Percentiles rank a stretch among this genome's conserved stretches.
Conservation (phyloP, 805 yeast genomes). For the Cyberlindnera sargentensis region DNA sequence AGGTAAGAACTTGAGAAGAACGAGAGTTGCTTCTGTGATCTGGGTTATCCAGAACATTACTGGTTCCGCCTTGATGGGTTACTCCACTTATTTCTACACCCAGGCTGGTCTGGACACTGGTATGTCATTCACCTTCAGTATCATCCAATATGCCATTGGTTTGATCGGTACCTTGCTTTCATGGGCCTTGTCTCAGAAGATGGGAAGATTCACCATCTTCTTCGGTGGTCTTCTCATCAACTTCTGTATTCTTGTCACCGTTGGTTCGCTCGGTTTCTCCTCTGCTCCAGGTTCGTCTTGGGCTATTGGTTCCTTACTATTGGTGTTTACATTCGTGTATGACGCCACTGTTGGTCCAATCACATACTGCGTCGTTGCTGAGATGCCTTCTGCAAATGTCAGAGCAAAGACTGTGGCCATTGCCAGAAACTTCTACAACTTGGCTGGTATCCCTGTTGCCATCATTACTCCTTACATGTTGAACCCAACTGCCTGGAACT, state of each 20-base stretch:
- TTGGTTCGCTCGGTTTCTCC: conserved; percentile 24
- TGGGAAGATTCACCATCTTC: conserved; percentile 26
- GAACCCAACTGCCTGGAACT: conserved; percentile 36
- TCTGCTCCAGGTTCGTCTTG: conserved; percentile 12
- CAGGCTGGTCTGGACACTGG: conserved; percentile 40
- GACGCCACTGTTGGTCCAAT: conserved; percentile 35
- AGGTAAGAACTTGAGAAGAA: conserved; percentile 38
- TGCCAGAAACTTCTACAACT: conserved; percentile 26
- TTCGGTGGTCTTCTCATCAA: conserved; percentile 20
- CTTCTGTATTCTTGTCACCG: conserved; percentile 15
- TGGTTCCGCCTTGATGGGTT: conserved; percentile 40
- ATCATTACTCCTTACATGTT: conserved; percentile 40
- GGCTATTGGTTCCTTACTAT: conserved; percentile 25
- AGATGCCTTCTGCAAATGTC: conserved; percentile 32
- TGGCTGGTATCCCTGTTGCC: conserved; percentile 28
- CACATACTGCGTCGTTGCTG: conserved; percentile 32
- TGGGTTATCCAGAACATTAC: conserved; percentile 40
- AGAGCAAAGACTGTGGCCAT: conserved; percentile 35
- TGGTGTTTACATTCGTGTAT: conserved; percentile 28
- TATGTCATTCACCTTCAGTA: conserved; percentile 35
- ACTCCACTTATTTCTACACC: conserved; percentile 41
- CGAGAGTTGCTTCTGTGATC: conserved; percentile 29
- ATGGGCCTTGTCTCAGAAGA: conserved; percentile 26
- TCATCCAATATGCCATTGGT: conserved; percentile 29
- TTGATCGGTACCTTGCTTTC: conserved; percentile 26